Base-by-base conservation (phyloP, 2,329 filamentous ascomycete species). In the Tolypocladium capitatum region DNA sequence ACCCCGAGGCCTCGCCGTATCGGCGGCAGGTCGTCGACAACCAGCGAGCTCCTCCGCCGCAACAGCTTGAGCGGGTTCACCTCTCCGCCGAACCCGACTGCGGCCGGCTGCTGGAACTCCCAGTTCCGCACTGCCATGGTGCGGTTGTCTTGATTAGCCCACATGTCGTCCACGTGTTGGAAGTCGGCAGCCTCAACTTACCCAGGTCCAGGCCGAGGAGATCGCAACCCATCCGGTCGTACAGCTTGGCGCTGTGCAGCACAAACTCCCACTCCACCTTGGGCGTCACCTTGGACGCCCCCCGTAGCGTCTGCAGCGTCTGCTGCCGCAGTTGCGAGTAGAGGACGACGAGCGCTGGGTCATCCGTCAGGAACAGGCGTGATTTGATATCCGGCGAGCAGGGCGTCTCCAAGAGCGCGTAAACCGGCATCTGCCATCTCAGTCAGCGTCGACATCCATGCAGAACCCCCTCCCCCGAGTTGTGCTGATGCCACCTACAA, bases 161-260 rank as follows among this genome's bases (percentile, higher is more conserved):
- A 27, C 27, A 8, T 16, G 32, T 33, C 34, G 14, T 13, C 36
- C 10, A 24, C 38, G 36, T n/a, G 9, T n/a, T 28, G 38, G 38
- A 9, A 18, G 24, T 16, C 2, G 18, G n/a, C 18, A n/a, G 11
- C 21, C 28, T 69, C 21, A 41, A 49, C 69, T 63, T 73, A 85
- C 83, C 84, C 6, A 97, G 70, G 57, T 94, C 87, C 5, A 97
- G 70, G 1, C 90, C 92, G 0, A 97, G 75, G 9, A 95, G 66
- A 63, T 96, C 91, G 60, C 92, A 94, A 3, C 92, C 91, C 90
- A 92, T 96, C 9, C 87, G 83, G 62, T 85, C 84, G 60, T 90
- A 97, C 18, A 92, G 71, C 47, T 81, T 75, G 16, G 89, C 87
- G 46, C 87, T 95, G 56, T 92, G 87, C 21, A 94, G 69, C 1